A percentile compares a stretch with the other conserved stretches of the same genome.
Evolutionary conservation across 495 filamentous ascomycete species (phyloP).

Genomic region (Amniculicola lignicola): DNA sequence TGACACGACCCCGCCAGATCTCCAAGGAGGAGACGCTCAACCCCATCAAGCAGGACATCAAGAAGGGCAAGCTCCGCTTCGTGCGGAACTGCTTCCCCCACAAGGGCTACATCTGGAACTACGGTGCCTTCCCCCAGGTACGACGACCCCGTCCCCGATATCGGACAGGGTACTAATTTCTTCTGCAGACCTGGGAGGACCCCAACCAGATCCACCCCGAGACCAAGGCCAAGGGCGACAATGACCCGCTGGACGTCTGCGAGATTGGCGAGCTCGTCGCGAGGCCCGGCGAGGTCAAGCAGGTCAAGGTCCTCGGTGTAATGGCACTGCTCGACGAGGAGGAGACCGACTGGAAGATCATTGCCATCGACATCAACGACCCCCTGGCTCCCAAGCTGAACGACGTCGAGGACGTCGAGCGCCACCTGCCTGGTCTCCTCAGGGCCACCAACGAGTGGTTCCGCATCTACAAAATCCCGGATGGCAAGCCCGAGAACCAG

Average conservation of each 20-base stretch:
- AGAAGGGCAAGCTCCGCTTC: constrained; percentile 91
- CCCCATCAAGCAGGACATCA: constrained; percentile 90
- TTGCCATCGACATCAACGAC: constrained; percentile 98
- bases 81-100: constrained; percentile 99
- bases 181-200: constrained; percentile 92
- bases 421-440: constrained; percentile 93
- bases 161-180: constrained; percentile 27
- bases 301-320: constrained; percentile 98
- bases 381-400: constrained; percentile 94
- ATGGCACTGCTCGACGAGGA: constrained; percentile 99
- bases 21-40: constrained; percentile 96
- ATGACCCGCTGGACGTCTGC: constrained; percentile 98
- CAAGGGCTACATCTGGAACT: constrained; percentile 99
- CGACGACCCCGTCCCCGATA: constrained; percentile 33
- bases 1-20: constrained; percentile 57
- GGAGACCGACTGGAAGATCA: constrained; percentile 99
- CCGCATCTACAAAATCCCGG: constrained; percentile 99
- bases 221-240: constrained; percentile 99
- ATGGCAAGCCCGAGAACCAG: constrained; percentile 99
- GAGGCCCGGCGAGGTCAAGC: constrained; percentile 93
- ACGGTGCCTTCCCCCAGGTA: constrained; percentile 98
- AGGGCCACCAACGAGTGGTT: constrained; percentile 99
- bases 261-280: constrained; percentile 98
- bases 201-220: constrained; percentile 92
- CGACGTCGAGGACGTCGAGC: constrained; percentile 98